Base-by-base conservation (phyloP, 306 rosid species). In the Gleditsia sinensis region DNA sequence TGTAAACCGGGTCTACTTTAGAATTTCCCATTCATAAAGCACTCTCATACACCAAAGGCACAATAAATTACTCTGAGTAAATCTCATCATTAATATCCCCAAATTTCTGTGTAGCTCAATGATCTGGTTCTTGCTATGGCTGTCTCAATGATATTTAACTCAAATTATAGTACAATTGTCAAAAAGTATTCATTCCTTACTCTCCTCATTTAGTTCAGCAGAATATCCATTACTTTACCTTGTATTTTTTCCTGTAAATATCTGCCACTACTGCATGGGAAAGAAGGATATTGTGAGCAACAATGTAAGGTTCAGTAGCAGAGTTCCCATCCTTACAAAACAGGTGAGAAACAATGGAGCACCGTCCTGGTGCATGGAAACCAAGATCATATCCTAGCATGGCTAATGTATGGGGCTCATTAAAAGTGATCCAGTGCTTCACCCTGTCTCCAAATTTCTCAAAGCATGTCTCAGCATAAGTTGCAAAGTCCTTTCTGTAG, bases 371-470 rank as follows among this genome's bases (percentile, higher is more conserved):
- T 0, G 98, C 98, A 12, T 92, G 82, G 14, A 94, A 75, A 27
- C 99, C 98, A 0, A 87, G 78, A 79, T 87, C 98, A 65, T 90
- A 94, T 10, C 99, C 99, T 77, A 86, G 92, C 0, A 85, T 21
- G 21, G 93, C 42, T 54, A 95, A 81, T 23, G 90, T 87, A 53
- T 94, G 95, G 0, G 99, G 96, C 85, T 95, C 99, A 50, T 95
- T 90, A 78, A 95, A 95, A 23, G 99, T 95, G 60, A 92, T 90
- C 99, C 99, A 95, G 46, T 87, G 78, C 85, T 95, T 95, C 77
- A 95, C 99, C 64, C 99, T 86, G 80, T 95, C 98, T 59, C 99
- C 99, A 3, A 95, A 95, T 64, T 84, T 83, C 83, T 87, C 74
- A 72, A 95, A 95, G 83, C 99, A 90, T 20, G 82, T 86, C 82